Evolutionary conservation across 1,139 yeast species (phyloP), one percentile per base, ranked within the genome.

Genomic region (Pneumocystis murina): DNA sequence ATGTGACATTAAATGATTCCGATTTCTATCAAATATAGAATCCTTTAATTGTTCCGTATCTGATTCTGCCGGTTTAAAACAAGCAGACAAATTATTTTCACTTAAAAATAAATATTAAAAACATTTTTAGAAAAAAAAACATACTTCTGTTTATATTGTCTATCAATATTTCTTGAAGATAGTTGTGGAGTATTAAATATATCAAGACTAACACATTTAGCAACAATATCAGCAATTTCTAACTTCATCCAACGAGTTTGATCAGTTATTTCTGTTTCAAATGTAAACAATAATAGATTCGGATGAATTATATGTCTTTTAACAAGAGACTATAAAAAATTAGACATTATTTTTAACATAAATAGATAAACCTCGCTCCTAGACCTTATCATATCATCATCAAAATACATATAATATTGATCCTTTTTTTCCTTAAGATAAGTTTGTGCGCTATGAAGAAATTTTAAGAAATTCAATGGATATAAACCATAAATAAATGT

Each of bases 401-500:
- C 70, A 48, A 73, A 73, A 58, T 76, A 74, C 28, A 66, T 62
- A 59, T 70, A 69, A 28, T 68, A 67, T 10, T 68, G 68, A 20
- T 63, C 64, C 57, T 67, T 68, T 1, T 66, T 58, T 20, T 65
- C 67, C 59, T 66, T 63, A 6, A 66, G 67, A 17, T 38, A 38
- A 1, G 41, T 38, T 24, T 58, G 60, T 38, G 87, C 85, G 48
- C 75, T 72, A 30, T 76, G 73, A 24, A 79, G 68, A 68, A 82
- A 84, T 5, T 72, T 70, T 43, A 79, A 69, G 2, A 83, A 72
- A 68, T 82, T 81, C 39, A 77, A 72, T 0, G 89, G 88, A 68
- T 78, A 84, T n/a, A 84, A 71, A 0, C 87, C 89, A 68, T 85
- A 85, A 1, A 84, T 70, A 43, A 82, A 73, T 0, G 84, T 78